A percentile compares a stretch with the other conserved stretches of the same genome.
These are phyloP conservation scores for Babesia bovis DNA, from an alignment of 169 alveolate genomes.

Conservation along the genomic window DNA sequence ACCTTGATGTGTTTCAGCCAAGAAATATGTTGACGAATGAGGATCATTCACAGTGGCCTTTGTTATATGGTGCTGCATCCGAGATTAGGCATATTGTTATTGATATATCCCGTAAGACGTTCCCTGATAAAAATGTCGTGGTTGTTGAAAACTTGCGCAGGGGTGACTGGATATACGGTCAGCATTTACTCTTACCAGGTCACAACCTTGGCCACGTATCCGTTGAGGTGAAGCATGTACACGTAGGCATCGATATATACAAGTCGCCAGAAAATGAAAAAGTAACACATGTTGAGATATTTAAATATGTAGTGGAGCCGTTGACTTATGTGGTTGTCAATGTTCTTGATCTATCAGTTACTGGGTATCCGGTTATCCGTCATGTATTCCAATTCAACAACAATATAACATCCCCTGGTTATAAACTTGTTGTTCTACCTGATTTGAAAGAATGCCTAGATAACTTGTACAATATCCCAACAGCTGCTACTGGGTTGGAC, in stretches of 20 bases:
- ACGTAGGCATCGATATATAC: not conserved
- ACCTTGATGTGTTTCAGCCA: not conserved
- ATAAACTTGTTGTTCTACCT: not conserved
- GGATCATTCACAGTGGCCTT: no score
- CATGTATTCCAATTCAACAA: not conserved
- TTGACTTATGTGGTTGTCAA: not conserved
- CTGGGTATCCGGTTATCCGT: not conserved
- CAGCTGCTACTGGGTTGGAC: no score
- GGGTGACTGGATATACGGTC: not conserved
- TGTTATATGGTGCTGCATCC: no score
- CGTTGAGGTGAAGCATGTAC: not conserved
- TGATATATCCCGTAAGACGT: not conserved
- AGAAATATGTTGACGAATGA: no score
- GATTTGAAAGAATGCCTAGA: no score
- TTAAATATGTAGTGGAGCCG: not conserved
- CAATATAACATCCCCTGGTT: not conserved
- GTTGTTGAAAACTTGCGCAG: not conserved
- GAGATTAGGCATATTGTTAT: no score
- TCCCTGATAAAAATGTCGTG: not conserved
- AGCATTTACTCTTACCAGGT: not conserved
- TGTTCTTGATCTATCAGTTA: not conserved
- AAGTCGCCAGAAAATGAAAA: not conserved
- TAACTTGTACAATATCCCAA: no score
- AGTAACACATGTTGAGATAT: not conserved
- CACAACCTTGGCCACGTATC: not conserved